A percentile compares a stretch with the other conserved stretches of the same genome.
phyloP scores from a whole-genome alignment of 2,329 filamentous ascomycete species.

The Sporothrix protearum region DNA sequence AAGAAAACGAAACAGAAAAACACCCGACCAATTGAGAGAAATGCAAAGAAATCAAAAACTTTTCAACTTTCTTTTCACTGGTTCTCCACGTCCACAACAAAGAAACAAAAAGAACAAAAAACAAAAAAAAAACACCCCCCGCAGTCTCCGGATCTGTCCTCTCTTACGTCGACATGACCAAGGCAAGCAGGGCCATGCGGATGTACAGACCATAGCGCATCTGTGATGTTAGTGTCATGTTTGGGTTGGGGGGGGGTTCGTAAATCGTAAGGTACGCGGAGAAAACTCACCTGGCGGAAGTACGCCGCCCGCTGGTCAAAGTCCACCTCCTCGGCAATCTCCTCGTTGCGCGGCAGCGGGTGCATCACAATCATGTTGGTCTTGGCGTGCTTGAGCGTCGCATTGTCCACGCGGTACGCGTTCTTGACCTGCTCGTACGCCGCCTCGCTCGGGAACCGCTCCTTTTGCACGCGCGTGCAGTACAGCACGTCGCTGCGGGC shows the following conservation, averaged over 20 bases:
- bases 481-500: constrained; percentile 88
- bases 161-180: constrained; percentile 66
- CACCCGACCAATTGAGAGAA: constrained; percentile 1
- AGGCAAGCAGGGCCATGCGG: constrained; percentile 92
- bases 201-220: constrained; percentile 98
- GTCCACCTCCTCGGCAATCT: constrained; percentile 93
- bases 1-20: constrained; percentile 1
- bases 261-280: background rate
- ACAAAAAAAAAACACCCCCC: background rate
- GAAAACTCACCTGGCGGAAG: constrained; percentile 86
- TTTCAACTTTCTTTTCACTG: constrained; percentile 20
- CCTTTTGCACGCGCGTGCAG: constrained; percentile 94
- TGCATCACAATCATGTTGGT: constrained; percentile 91
- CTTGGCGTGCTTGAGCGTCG: constrained; percentile 87
- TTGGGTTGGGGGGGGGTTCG: no score
- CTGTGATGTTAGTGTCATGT: constrained; percentile 44
- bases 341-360: constrained; percentile 86
- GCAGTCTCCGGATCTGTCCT: constrained; percentile 7
- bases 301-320: constrained; percentile 96
- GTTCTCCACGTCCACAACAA: constrained; percentile 5
- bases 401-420: constrained; percentile 84
- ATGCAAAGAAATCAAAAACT: constrained; percentile 21
- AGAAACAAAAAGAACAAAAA: background rate
- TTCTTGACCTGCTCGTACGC: constrained; percentile 88
- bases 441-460: constrained; percentile 77